A percentile compares a stretch with the other conserved stretches of the same genome.
phyloP scores from a whole-genome alignment of 805 yeast genomes.

The Ogataea salicorniae region DNA sequence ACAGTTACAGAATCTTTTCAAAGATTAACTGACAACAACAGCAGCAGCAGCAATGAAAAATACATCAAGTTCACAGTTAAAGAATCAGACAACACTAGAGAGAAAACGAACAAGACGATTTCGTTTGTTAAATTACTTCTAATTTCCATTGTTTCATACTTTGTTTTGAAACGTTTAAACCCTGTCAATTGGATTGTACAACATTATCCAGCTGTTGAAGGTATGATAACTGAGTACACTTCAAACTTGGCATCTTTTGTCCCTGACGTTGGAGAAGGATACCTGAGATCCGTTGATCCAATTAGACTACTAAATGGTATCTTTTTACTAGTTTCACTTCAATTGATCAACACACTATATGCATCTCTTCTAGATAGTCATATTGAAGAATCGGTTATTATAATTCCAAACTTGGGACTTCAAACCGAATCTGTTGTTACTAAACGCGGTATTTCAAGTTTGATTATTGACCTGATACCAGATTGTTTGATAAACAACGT shows the following conservation, averaged over 20 bases:
- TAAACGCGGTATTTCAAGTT: conserved; percentile 20
- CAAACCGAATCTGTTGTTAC: conserved; percentile 35
- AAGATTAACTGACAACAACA: too few relatives aligned
- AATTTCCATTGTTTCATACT: conserved; percentile 4
- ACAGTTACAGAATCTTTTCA: background rate
- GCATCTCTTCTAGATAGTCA: conserved; percentile 27
- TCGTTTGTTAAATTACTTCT: conserved; percentile 4
- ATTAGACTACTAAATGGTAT: background rate
- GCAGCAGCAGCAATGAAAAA: conserved; percentile 4
- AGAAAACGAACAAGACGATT: background rate
- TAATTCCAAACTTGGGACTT: conserved; percentile 44
- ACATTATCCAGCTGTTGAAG: too few relatives aligned
- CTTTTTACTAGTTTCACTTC: background rate
- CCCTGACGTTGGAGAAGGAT: too few relatives aligned
- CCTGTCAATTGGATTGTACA: too few relatives aligned
- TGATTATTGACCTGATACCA: background rate
- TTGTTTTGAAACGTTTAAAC: too few relatives aligned
- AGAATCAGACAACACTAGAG: conserved; percentile 4
- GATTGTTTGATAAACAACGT: background rate
- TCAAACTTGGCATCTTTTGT: too few relatives aligned
- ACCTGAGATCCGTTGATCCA: too few relatives aligned
- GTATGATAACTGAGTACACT: too few relatives aligned
- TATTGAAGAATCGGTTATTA: conserved; percentile 38
- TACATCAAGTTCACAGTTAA: conserved; percentile 18
- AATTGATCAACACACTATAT: conserved; percentile 3